Base-by-base conservation (phyloP, 2,329 filamentous ascomycete species). In the Fusarium sp. region DNA sequence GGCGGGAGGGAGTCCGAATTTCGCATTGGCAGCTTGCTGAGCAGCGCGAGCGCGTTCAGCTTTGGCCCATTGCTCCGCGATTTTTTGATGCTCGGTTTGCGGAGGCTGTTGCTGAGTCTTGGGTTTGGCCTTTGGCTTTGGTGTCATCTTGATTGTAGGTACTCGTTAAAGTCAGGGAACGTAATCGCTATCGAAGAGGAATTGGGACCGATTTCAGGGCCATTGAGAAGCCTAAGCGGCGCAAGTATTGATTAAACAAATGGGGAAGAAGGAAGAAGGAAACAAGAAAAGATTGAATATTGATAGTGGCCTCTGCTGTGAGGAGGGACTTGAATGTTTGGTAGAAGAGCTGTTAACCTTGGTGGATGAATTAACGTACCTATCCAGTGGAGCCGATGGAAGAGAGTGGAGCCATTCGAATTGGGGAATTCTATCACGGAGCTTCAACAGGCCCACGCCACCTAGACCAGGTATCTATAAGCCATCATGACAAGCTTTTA, bases 1-100 rank as follows among this genome's bases (percentile, higher is more conserved):
- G 53, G 79, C 74, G 25, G 70, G 74, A 17, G 72, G 74, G 35
- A 73, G 64, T 42, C 76, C 75, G 51, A 72, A 76, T 23, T 70
- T 74, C 41, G 64, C 63, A 35, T 71, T 73, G 5, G 69, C 67
- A 21, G 80, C 79, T 61, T 83, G 79, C 53, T 83, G 76, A 11
- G 75, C 71, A 57, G 82, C 81, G 66, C 85, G 83, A 58, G 79
- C 79, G 49, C 80, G 81, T 75, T 87, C 85, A 33, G 85, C 85
- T 42, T 81, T 82, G 27, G 81, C 84, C 77, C 82, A 88, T 74
- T 87, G 81, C 37, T 82, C 82, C 18, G 84, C 81, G 62, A 88
- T 85, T 58, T 80, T 76, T 70, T 85, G 78, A 78, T 86, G 86
- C 37, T 88, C 84, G 74, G 80, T 71, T 33, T 64, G 66, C 21